A percentile compares a stretch with the other conserved stretches of the same genome.
Conservation (phyloP, 2,329 filamentous ascomycete species). For the Golovinomyces cichoracearum region DNA sequence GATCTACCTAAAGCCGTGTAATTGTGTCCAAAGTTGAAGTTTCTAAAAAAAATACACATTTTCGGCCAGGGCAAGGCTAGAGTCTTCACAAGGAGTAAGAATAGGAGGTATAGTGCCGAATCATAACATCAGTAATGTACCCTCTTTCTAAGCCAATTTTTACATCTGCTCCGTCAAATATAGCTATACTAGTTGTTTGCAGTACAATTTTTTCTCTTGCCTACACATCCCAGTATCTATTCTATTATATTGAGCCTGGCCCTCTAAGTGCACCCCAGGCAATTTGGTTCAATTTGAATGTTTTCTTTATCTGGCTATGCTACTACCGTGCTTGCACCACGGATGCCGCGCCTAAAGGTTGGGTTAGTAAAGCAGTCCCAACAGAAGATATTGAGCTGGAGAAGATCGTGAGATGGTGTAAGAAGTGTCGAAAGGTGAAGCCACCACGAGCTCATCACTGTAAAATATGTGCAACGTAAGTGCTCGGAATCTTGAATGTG, state of each 20-base stretch:
- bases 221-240: slow-evolving; percentile 47
- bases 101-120: too few species aligned
- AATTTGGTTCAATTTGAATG: slow-evolving; percentile 37
- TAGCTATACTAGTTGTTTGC: slow-evolving; percentile 45
- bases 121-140: background rate
- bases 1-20: too few species aligned
- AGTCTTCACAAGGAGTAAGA: too few species aligned
- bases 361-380: slow-evolving; percentile 7
- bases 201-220: slow-evolving; percentile 41
- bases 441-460: slow-evolving; percentile 63
- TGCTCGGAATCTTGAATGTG: background rate
- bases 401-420: slow-evolving; percentile 34
- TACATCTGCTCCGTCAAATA: slow-evolving; percentile 11
- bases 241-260: slow-evolving; percentile 33
- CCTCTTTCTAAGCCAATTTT: background rate
- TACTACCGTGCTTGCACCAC: slow-evolving; percentile 37
- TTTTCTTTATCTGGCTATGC: slow-evolving; percentile 38
- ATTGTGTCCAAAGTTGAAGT: too few species aligned
- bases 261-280: slow-evolving; percentile 31
- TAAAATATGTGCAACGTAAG: slow-evolving; percentile 38
- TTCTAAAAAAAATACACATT: too few species aligned
- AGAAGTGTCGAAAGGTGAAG: slow-evolving; percentile 48
- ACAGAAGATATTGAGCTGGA: slow-evolving; percentile 7
- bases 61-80: too few species aligned
- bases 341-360: slow-evolving; percentile 28